Conservation (phyloP, 768 basidiomycete species). For the Polyporus arcularius region DNA sequence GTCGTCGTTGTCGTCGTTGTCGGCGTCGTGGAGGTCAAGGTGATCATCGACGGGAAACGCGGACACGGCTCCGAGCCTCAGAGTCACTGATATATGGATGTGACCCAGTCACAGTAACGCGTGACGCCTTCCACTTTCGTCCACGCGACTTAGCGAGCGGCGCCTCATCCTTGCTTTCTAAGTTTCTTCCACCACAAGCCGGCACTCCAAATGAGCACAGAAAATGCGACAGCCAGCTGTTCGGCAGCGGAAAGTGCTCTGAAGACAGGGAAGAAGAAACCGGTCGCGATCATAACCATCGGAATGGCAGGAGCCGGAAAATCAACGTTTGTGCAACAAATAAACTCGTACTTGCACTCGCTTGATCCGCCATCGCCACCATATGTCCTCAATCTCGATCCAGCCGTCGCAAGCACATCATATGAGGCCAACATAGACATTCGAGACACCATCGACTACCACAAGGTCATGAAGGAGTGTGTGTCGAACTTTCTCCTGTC, state of each 20-base stretch:
- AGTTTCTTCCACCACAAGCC: neutral
- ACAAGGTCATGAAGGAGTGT: slow-evolving; percentile 99
- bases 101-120: slow-evolving; percentile 10
- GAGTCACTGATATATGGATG: neutral
- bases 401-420: slow-evolving; percentile 87
- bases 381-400: slow-evolving; percentile 97
- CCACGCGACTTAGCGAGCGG: neutral
- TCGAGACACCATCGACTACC: slow-evolving; percentile 94
- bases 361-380: slow-evolving; percentile 66
- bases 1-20: neutral
- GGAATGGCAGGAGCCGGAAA: slow-evolving; percentile 98
- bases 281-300: slow-evolving; percentile 85
- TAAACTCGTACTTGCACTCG: slow-evolving; percentile 89
- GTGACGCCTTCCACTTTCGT: slow-evolving; percentile 11
- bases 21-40: neutral
- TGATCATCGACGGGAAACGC: slow-evolving; percentile 13
- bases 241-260: neutral
- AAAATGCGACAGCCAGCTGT: neutral
- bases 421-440: slow-evolving; percentile 99
- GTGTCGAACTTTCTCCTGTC: slow-evolving; percentile 39
- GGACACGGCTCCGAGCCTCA: slow-evolving; percentile 2
- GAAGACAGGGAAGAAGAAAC: slow-evolving; percentile 47
- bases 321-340: slow-evolving; percentile 94
- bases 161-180: neutral
- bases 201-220: neutral